Evolutionary conservation across 768 basidiomycete species (phyloP).

Genomic region (Lactarius hengduanensis): DNA sequence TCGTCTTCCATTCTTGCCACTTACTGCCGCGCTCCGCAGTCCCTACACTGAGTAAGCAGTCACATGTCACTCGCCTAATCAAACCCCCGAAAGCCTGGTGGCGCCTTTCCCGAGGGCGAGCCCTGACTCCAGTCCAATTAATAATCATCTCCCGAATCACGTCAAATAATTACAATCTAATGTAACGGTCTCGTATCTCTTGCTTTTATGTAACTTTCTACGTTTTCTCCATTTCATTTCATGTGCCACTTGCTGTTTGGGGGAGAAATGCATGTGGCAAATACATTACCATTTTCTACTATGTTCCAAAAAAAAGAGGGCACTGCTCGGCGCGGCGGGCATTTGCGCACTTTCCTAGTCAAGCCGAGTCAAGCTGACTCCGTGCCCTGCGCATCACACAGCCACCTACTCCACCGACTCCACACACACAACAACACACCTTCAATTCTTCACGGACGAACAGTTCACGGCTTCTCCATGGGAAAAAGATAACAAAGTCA

Average conservation of each 20-base stretch:
- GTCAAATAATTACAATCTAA: not conserved
- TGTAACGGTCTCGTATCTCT: constrained; percentile 2
- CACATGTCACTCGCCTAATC: constrained; percentile 6
- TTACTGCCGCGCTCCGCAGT: constrained; percentile 1
- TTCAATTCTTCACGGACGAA: not conserved
- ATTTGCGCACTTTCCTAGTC: not conserved
- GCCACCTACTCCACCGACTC: not conserved
- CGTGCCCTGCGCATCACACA: not conserved
- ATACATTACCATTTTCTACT: not conserved
- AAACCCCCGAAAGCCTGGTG: constrained; percentile 23
- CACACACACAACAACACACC: too few relatives aligned
- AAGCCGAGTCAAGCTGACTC: not conserved
- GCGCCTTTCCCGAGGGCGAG: constrained; percentile 2
- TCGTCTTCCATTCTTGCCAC: constrained; percentile 1
- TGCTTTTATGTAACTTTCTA: not conserved
- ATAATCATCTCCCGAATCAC: constrained; percentile 8
- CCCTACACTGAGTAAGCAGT: constrained; percentile 9
- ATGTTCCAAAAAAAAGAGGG: not conserved
- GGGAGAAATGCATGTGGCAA: not conserved
- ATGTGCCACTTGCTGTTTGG: not conserved
- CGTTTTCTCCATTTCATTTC: not conserved
- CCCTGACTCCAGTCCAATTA: constrained; percentile 8
- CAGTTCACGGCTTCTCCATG: not conserved
- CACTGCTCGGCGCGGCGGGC: not conserved
- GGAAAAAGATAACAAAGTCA: not conserved